Conservation (phyloP, 225 moss, liverwort and hornwort genomes). For the Ulota crispa region DNA sequence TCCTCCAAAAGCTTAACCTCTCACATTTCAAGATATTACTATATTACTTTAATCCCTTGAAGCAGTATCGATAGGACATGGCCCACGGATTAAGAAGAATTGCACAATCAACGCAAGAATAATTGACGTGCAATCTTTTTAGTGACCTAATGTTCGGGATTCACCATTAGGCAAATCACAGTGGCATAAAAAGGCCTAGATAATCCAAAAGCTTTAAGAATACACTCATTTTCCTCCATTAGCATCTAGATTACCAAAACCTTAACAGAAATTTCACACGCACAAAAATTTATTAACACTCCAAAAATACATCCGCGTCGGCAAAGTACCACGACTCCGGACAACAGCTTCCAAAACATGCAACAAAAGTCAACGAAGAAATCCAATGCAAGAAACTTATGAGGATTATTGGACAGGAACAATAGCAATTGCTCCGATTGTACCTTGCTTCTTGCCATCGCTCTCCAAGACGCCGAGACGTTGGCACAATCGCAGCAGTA, state of each 20-base stretch:
- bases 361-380: not conserved
- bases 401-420: not conserved
- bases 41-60: too few species aligned
- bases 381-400: not conserved
- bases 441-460: conserved; percentile 59
- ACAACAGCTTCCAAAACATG: not conserved
- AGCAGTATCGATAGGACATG: not conserved
- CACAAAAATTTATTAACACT: not conserved
- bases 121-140: not conserved
- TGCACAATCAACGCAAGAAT: not conserved
- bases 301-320: not conserved
- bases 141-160: conserved; percentile 3
- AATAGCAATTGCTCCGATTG: not conserved
- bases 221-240: not conserved
- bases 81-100: not conserved
- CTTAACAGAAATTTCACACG: not conserved
- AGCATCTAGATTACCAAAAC: conserved; percentile 14
- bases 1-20: not conserved
- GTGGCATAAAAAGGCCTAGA: not conserved
- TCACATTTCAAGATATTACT: not conserved
- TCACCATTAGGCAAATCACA: not conserved
- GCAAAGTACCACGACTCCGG: too few species aligned
- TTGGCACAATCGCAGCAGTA: conserved; percentile 2
- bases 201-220: not conserved
- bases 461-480: conserved; percentile 17